These are phyloP conservation scores for Akanthomyces uredinophilus DNA, from an alignment of 2,329 filamentous ascomycete species.

Conservation along the genomic window DNA sequence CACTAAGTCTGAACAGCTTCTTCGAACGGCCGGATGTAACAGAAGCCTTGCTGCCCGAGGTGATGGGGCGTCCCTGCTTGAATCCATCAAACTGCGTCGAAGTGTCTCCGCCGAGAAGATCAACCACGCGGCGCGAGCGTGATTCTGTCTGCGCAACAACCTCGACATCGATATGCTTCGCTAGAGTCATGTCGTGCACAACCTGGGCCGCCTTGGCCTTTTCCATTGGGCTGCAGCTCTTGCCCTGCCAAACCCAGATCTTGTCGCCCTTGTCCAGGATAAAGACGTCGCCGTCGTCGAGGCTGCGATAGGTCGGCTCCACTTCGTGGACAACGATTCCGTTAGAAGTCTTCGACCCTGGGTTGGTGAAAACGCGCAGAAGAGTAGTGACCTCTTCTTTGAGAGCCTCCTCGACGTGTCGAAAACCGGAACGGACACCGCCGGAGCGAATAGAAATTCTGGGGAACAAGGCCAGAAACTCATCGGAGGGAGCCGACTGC, in stretches of 20 bases:
- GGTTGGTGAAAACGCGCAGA: conserved; percentile 59
- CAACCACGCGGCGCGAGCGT: conserved; percentile 49
- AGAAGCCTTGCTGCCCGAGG: conserved; percentile 21
- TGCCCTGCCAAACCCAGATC: conserved; percentile 67
- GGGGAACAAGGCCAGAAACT: conserved; percentile 57
- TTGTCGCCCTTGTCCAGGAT: conserved; percentile 57
- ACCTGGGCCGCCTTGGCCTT: conserved; percentile 64
- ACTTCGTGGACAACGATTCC: conserved; percentile 60
- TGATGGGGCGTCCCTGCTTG: conserved; percentile 37
- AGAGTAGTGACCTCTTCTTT: conserved; percentile 44
- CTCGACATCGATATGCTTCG: conserved; percentile 60
- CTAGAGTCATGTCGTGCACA: conserved; percentile 58
- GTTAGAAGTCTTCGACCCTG: conserved; percentile 36
- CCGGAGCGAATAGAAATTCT: conserved; percentile 55
- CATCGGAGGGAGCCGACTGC: conserved; percentile 53
- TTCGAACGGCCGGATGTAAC: conserved; percentile 22
- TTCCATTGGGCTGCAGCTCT: conserved; percentile 61
- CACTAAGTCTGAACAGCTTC: conserved; percentile 58
- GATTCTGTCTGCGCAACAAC: conserved; percentile 58
- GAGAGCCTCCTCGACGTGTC: conserved; percentile 50
- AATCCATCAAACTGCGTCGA: conserved; percentile 36
- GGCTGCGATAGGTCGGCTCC: conserved; percentile 53
- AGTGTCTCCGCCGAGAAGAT: conserved; percentile 47
- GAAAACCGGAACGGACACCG: conserved; percentile 58
- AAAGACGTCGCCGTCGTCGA: conserved; percentile 63